Base-by-base conservation (phyloP, 1,284 basidiomycete genomes). In the Tremellales sp. region DNA sequence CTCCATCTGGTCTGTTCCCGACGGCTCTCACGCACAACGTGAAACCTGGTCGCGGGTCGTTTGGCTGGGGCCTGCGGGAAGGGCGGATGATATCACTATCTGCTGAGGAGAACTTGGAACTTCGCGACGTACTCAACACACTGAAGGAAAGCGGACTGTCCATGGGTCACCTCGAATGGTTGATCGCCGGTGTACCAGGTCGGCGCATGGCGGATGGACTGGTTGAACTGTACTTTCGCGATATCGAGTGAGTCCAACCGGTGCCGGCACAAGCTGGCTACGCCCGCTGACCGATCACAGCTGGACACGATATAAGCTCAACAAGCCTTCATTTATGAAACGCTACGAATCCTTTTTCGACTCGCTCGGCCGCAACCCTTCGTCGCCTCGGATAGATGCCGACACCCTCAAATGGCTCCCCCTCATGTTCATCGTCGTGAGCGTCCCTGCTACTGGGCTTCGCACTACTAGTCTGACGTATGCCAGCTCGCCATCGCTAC, bases 281-380 rank as follows among this genome's bases (percentile, higher is more conserved):
- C 37, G n/a, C n/a, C n/a, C n/a, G 43, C 44, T 59, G 35, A 54
- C 37, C 4, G 4, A n/a, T 12, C n/a, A 8, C 51, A 74, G 73
- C 62, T 76, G 74, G 74, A 76, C 74, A 3, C 56, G 74, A n/a
- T 76, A 75, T 51, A 74, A 76, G 49, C 72, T 75, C 58, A 74
- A 75, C 54, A 63, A 68, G 29, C 64, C 68, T 11, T 62, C 65
- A 19, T 76, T 76, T 53, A 69, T 73, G 55, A 53, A 60, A 7
- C 61, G 67, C 13, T 75, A 73, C 48, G 56, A 58, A 23, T 51
- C 60, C n/a, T 74, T 74, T 56, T 73, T 72, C 60, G 72, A 74
- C 43, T 67, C 65, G 4, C 66, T 74, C 41, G 64, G 64, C 3
- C 54, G 64, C 22, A 67, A 73, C 45, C 70, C 73, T 0, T 64